A percentile compares a stretch with the other conserved stretches of the same genome.
phyloP scores from a whole-genome alignment of 2,329 filamentous ascomycete genomes.

The Cadophora sp. region DNA sequence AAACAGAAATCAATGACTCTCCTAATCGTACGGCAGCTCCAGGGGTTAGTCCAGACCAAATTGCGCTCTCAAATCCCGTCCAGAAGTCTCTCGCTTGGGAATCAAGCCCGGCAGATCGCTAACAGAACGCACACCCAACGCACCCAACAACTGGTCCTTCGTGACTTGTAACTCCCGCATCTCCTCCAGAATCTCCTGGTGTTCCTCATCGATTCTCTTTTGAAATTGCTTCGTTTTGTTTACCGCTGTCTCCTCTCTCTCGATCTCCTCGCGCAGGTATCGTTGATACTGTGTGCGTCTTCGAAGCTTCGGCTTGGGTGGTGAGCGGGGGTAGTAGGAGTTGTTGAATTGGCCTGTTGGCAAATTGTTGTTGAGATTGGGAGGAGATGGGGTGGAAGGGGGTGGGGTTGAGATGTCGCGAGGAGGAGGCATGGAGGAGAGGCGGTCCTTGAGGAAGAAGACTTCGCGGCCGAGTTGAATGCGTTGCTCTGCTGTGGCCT shows the following conservation, averaged over 20 bases:
- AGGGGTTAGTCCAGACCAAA: background rate
- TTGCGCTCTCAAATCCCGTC: constrained; percentile 10
- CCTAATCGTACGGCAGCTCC: background rate
- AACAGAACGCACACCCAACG: constrained; percentile 8
- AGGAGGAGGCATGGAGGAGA: background rate
- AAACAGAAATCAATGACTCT: background rate
- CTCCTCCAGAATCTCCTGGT: constrained; percentile 19
- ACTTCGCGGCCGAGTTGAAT: constrained; percentile 16
- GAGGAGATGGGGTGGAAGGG: background rate
- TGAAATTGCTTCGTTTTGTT: constrained; percentile 1
- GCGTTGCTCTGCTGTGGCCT: background rate
- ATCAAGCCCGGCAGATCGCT: constrained; percentile 19
- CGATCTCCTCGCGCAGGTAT: constrained; percentile 17
- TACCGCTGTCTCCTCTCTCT: background rate
- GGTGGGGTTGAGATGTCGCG: background rate
- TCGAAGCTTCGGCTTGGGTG: background rate
- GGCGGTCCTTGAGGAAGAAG: constrained; percentile 17
- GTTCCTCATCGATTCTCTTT: constrained; percentile 12
- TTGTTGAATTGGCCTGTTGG: background rate
- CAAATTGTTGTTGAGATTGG: background rate
- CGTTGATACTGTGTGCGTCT: constrained; percentile 16
- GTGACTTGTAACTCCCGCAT: constrained; percentile 9
- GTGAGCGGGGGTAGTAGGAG: background rate
- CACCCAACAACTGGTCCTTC: constrained; percentile 12
- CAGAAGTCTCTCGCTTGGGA: constrained; percentile 1